phyloP scores from a whole-genome alignment of 345 rosid species.

The Hibiscus syriacus region DNA sequence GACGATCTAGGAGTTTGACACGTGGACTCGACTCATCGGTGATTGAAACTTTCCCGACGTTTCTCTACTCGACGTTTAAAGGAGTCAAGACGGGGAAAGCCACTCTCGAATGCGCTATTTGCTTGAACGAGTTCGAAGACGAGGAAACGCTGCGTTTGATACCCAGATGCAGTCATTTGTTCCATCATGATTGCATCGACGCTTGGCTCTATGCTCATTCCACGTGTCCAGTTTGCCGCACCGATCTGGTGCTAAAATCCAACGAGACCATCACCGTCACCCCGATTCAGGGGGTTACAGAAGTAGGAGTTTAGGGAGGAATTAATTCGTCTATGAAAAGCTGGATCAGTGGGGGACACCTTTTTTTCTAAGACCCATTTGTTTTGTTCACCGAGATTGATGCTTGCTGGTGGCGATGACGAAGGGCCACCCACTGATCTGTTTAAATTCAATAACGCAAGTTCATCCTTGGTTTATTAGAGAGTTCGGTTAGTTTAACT shows the following conservation, averaged over 20 bases:
- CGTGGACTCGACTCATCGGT: slow-evolving; percentile 51
- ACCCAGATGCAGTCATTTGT: slow-evolving; percentile 73
- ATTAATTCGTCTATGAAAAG: too few relatives aligned
- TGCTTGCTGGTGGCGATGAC: too few relatives aligned
- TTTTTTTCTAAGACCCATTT: too few relatives aligned
- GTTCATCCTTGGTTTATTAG: too few relatives aligned
- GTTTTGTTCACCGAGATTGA: too few relatives aligned
- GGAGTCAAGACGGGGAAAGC: slow-evolving; percentile 49
- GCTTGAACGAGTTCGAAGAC: slow-evolving; percentile 63
- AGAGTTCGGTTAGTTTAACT: too few relatives aligned
- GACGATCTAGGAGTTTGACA: slow-evolving; percentile 20
- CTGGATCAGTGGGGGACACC: too few relatives aligned
- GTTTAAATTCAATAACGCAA: too few relatives aligned
- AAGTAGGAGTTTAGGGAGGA: too few relatives aligned
- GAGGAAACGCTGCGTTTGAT: slow-evolving; percentile 75
- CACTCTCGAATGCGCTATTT: slow-evolving; percentile 72
- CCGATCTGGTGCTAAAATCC: slow-evolving; percentile 25
- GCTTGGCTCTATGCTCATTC: slow-evolving; percentile 57
- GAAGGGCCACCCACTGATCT: too few relatives aligned
- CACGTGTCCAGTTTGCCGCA: slow-evolving; percentile 85
- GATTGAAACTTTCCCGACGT: slow-evolving; percentile 59
- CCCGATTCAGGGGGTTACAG: too few relatives aligned
- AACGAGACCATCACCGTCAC: too few relatives aligned
- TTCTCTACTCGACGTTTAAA: slow-evolving; percentile 58
- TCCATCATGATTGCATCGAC: slow-evolving; percentile 68